Conservation (phyloP, 805 yeast genomes). For the Tetrapisispora fleetii region DNA sequence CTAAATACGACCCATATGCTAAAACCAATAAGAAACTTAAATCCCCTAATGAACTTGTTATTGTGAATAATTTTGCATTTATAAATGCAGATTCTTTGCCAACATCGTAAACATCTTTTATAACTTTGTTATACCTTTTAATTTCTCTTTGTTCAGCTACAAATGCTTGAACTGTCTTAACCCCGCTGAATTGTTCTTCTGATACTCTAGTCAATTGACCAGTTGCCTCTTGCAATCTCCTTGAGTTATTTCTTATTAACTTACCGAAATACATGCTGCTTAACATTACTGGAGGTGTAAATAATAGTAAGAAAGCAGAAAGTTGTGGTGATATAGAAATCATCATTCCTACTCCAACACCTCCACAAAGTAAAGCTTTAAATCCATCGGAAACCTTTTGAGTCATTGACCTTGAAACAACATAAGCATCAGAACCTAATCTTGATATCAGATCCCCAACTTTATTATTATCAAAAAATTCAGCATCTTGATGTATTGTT, state of each 20-base stretch:
- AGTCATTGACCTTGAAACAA: constrained; percentile 80
- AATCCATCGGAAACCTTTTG: constrained; percentile 89
- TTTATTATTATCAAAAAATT: constrained; percentile 86
- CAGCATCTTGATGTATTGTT: constrained; percentile 79
- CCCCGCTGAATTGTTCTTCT: constrained; percentile 83
- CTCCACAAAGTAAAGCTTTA: constrained; percentile 70
- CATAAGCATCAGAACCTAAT: constrained; percentile 79
- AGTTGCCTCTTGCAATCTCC: constrained; percentile 72
- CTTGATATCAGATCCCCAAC: constrained; percentile 92
- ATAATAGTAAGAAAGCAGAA: constrained; percentile 66
- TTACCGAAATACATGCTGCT: constrained; percentile 80
- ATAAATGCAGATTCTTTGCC: constrained; percentile 75
- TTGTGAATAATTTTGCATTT: constrained; percentile 67
- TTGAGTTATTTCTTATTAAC: constrained; percentile 63
- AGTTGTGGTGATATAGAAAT: constrained; percentile 70
- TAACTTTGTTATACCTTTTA: constrained; percentile 61
- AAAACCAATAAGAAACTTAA: constrained; percentile 64
- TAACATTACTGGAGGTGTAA: constrained; percentile 72
- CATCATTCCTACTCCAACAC: constrained; percentile 88
- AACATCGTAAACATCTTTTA: constrained; percentile 51
- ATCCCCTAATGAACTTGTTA: constrained; percentile 82
- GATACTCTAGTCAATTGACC: constrained; percentile 83
- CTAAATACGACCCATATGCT: constrained; percentile 75
- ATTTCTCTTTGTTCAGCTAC: constrained; percentile 81
- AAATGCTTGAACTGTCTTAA: constrained; percentile 84